Evolutionary conservation across 2,329 filamentous ascomycete genomes (phyloP).

Genomic region (Exophiala dermatitidis): DNA sequence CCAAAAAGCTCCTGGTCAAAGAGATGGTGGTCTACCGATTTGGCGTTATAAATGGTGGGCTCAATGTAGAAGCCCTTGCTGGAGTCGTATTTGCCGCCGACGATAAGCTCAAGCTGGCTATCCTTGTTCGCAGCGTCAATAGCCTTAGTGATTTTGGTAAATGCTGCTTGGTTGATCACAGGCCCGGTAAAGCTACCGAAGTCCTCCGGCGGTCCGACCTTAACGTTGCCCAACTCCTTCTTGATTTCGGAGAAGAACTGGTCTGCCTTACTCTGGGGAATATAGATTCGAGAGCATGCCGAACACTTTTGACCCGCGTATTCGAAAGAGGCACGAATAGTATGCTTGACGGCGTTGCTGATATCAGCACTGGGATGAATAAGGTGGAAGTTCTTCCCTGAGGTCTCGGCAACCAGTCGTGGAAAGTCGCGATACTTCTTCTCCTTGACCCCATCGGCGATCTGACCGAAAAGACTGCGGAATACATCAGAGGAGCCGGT

Average conservation of each 20-base stretch:
- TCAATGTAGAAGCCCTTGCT: constrained; percentile 68
- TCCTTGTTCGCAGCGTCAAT: constrained; percentile 69
- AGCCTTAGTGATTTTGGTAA: constrained; percentile 64
- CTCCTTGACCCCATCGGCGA: constrained; percentile 67
- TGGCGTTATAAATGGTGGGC: constrained; percentile 67
- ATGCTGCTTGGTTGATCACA: constrained; percentile 68
- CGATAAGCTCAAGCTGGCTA: constrained; percentile 57
- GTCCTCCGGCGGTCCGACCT: constrained; percentile 58
- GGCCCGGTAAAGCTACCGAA: constrained; percentile 70
- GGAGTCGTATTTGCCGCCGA: constrained; percentile 65
- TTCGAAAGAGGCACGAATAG: constrained; percentile 72
- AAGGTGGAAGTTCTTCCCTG: constrained; percentile 80
- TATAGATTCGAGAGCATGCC: constrained; percentile 66
- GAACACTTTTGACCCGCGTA: constrained; percentile 81
- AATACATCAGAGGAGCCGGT: constrained; percentile 82
- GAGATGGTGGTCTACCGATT: constrained; percentile 60
- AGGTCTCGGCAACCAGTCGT: constrained; percentile 74
- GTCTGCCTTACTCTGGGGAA: constrained; percentile 63
- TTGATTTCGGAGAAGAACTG: constrained; percentile 59
- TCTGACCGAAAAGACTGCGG: constrained; percentile 77
- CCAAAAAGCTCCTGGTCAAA: constrained; percentile 70
- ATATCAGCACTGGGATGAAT: constrained; percentile 65
- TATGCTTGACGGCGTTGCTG: constrained; percentile 65
- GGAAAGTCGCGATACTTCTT: constrained; percentile 72
- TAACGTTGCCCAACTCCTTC: constrained; percentile 57